Evolutionary conservation across 805 yeast genomes (phyloP), one percentile per base, ranked within the genome.

Genomic region (Candida peoriensis): DNA sequence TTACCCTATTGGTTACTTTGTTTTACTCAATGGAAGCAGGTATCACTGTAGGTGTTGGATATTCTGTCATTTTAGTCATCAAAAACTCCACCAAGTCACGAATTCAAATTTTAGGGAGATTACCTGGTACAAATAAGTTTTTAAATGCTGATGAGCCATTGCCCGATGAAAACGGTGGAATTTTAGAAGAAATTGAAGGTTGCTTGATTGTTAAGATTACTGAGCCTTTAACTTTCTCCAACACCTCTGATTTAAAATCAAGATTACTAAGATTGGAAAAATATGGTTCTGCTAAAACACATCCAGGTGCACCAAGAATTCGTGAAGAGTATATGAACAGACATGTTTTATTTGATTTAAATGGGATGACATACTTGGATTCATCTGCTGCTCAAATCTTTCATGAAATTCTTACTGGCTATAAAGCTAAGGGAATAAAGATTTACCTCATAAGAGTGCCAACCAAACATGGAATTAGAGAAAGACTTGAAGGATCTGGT

Each of bases 171-270:
- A 38, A 42, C 18, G 52, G 52, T 12, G 43, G 38, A 4, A 29
- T 49, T 5, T 54, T 65, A 20, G 73, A 69, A 47, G 64, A 64
- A 25, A 64, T 81, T 32, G 84, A 80, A 44, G 88, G 87, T 0
- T 81, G 88, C 36, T 63, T 89, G 23, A 75, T 87, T 20, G 81
- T 88, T 24, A 81, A 80, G 43, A 74, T 88, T 28, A 88, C 96
- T 0, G 96, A 88, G 52, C 95, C 96, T 2, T 64, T 88, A 40
- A 85, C 89, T 5, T 88, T 88, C 58, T 86, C 95, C 25, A 88
- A 89, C 55, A 72, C 89, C 7, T 81, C 81, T 19, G 94, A 85
- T 47, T 63, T 88, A 41, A 76, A 81, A 41, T 66, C 73, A 37
- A 65, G 90, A 24, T 61, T 88, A 38, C 63, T 69, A 28, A 64